Conservation (phyloP, 2,329 filamentous ascomycete species). For the Dothideomycetidae sp. region DNA sequence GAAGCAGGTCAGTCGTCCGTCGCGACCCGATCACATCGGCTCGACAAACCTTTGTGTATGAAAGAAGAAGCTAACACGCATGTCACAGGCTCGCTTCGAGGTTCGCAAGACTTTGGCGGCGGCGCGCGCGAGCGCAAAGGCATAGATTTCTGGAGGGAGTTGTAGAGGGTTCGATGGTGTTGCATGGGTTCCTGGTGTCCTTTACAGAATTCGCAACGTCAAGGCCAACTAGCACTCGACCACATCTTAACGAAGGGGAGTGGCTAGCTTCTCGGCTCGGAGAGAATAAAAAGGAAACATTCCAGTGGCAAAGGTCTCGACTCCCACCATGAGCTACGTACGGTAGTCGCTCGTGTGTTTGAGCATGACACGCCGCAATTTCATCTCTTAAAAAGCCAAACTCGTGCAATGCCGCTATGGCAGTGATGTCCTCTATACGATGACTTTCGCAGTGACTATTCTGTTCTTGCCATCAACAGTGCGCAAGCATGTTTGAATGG, state of each 20-base stretch:
- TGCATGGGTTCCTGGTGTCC: slow-evolving; percentile 11
- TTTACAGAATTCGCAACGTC: slow-evolving; percentile 1
- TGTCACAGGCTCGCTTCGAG: slow-evolving; percentile 65
- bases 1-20: slow-evolving; percentile 65
- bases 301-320: background rate
- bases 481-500: no score
- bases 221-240: background rate
- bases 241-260: background rate
- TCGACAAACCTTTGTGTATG: no score
- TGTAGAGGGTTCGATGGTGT: slow-evolving; percentile 7
- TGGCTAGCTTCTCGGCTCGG: background rate
- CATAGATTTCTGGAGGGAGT: slow-evolving; percentile 18
- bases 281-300: background rate
- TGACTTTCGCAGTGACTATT: no score
- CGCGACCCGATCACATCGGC: background rate
- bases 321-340: background rate
- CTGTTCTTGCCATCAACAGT: no score
- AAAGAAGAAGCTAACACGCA: slow-evolving; percentile 5
- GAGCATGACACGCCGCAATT: background rate
- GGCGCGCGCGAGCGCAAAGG: slow-evolving; percentile 68
- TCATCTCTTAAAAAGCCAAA: background rate
- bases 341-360: background rate
- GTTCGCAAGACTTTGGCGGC: slow-evolving; percentile 93
- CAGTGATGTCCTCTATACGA: no score
- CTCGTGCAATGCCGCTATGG: background rate